Evolutionary conservation across 2,329 filamentous ascomycete species (phyloP), one percentile per base, ranked within the genome.

Genomic region (Diplocarpon rosae): DNA sequence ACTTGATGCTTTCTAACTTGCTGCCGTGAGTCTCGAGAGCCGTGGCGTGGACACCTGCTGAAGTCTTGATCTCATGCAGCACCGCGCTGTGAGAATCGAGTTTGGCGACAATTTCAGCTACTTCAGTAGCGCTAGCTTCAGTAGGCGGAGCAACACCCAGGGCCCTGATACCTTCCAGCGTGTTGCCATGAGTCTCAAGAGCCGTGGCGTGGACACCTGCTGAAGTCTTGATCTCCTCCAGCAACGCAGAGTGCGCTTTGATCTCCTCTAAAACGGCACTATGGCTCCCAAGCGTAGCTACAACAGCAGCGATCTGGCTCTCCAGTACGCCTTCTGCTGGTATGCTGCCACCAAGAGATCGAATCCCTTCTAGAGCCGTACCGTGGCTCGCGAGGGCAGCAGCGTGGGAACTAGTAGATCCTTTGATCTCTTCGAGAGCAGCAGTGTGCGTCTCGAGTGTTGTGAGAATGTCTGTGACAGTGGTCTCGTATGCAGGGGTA

Each of bases 251-350:
- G 2, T 42, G 31, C 2, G 45, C 44, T 27, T 43, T 43, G 11
- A 46, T 34, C 15, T 42, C 39, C 20, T 38, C 49, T 4, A 58
- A 42, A 2, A 43, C 43, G 5, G 47, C 13, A 16, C 46, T 41
- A 16, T 57, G 56, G 14, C 40, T 39, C 20, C 50, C 42, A 3
- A 59, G 48, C 16, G 51, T 51, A 12, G 42, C 46, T 16, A 51
- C 42, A 15, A 59, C 53, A 39, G 51, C 42, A 10, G 45, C 39
- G n/a, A 57, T 44, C 36, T 56, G 49, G 5, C 42, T 44, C 43
- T 54, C 53, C 12, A 56, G 37, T 24, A 30, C 45, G 2, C 16
- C 36, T 20, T 50, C 47, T 7, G 48, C 45, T n/a, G 38, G 16
- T 20, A 44, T 14, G 20, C 28, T 5, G 15, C 13, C 44, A 7